A percentile compares a stretch with the other conserved stretches of the same genome.
Conservation (phyloP, 768 basidiomycete genomes). For the Leccinum pellstonianum region DNA sequence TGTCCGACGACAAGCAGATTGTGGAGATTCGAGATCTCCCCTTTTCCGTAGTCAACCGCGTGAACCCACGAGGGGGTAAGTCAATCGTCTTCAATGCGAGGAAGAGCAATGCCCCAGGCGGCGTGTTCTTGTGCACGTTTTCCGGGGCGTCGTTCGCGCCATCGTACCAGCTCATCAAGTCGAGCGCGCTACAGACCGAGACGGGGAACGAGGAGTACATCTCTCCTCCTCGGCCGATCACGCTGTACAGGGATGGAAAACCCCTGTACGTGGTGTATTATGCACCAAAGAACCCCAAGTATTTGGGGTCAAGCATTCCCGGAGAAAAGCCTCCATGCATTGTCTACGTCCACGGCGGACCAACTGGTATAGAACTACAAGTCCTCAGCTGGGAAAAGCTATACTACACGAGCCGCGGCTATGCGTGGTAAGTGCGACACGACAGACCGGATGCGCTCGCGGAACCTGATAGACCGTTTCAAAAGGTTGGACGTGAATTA, state of each 20-base stretch:
- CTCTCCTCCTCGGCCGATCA: conserved; percentile 49
- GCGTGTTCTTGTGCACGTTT: conserved; percentile 33
- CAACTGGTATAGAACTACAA: conserved; percentile 49
- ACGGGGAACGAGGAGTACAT: conserved; percentile 31
- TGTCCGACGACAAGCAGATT: conserved; percentile 25
- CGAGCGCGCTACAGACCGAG: conserved; percentile 20
- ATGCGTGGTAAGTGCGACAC: conserved; percentile 52
- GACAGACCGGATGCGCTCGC: neutral
- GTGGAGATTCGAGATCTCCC: conserved; percentile 33
- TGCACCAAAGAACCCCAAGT: conserved; percentile 63
- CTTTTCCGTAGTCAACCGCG: conserved; percentile 28
- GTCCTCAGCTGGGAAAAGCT: conserved; percentile 54
- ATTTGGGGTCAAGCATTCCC: conserved; percentile 42
- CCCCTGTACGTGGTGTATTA: conserved; percentile 65
- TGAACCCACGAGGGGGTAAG: conserved; percentile 26
- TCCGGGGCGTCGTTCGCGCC: conserved; percentile 22
- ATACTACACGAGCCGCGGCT: conserved; percentile 70
- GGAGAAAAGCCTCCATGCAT: conserved; percentile 69
- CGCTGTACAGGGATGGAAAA: conserved; percentile 37
- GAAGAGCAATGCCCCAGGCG: conserved; percentile 32
- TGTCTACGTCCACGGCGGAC: conserved; percentile 69
- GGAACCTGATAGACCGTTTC: neutral
- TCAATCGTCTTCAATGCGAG: conserved; percentile 36
- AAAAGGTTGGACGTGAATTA: conserved; percentile 73
- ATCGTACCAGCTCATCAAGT: conserved; percentile 24